Percentiles rank a stretch among this genome's conserved stretches.
These are phyloP conservation scores for Thuidium tamariscinum DNA, from an alignment of 225 moss, liverwort and hornwort species.

Conservation along the genomic window DNA sequence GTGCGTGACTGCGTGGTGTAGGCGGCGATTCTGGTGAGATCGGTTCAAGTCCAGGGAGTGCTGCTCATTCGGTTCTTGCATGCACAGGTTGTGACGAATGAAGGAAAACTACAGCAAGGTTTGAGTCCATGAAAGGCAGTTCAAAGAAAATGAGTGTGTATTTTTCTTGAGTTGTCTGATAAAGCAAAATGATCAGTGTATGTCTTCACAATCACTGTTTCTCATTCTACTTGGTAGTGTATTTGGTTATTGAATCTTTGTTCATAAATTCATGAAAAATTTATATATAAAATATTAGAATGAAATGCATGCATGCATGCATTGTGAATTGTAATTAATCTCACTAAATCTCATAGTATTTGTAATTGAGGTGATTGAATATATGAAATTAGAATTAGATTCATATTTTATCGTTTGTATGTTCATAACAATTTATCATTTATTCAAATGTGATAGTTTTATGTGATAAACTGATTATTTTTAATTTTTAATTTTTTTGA, in stretches of 20 bases:
- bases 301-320: neutral
- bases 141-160: neutral
- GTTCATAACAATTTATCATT: too few species aligned
- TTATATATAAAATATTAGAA: neutral
- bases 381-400: neutral
- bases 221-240: slow-evolving; percentile 17
- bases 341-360: neutral
- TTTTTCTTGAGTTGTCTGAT: neutral
- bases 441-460: too few species aligned
- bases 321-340: neutral
- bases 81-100: neutral
- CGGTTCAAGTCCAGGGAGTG: neutral
- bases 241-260: neutral
- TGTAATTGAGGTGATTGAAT: neutral
- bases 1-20: neutral
- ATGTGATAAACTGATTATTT: too few species aligned
- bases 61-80: neutral
- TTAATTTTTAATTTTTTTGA: too few species aligned
- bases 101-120: slow-evolving; percentile 6
- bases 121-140: neutral
- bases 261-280: accelerated
- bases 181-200: neutral
- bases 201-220: slow-evolving; percentile 1
- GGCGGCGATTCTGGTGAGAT: neutral
- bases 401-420: neutral